These are phyloP conservation scores for Gnomoniopsis smithogilvyi DNA, from an alignment of 2,329 filamentous ascomycete genomes.

Conservation along the genomic window DNA sequence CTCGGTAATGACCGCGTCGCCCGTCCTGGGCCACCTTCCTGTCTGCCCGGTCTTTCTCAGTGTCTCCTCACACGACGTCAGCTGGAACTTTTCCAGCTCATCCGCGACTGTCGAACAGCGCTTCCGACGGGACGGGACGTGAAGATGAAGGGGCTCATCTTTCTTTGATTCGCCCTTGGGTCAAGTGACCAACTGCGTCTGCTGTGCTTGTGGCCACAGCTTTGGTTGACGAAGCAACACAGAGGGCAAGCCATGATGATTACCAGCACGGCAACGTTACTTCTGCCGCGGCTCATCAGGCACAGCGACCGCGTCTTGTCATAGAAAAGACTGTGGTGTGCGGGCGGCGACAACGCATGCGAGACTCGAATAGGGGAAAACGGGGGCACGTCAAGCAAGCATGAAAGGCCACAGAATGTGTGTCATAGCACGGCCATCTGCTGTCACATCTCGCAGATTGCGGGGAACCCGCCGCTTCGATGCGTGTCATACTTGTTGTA, in stretches of 20 bases:
- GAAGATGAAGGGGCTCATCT: background rate
- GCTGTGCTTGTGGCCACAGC: background rate
- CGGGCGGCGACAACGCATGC: background rate
- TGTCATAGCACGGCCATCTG: background rate
- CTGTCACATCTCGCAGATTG: background rate
- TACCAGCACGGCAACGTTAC: background rate
- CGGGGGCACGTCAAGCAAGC: background rate
- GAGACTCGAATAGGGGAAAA: background rate
- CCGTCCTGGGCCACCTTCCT: background rate
- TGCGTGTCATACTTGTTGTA: background rate
- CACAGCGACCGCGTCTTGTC: background rate
- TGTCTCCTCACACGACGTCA: background rate
- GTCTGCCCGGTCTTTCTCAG: background rate
- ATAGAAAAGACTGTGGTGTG: background rate
- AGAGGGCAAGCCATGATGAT: background rate
- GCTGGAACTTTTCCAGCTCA: background rate
- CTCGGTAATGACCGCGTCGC: background rate
- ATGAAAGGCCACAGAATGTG: background rate
- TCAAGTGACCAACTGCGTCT: constrained; percentile 2
- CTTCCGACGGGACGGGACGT: background rate
- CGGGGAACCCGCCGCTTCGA: background rate
- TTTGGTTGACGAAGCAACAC: background rate
- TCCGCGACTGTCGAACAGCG: background rate
- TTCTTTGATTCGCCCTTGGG: background rate
- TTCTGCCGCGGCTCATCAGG: background rate